Base-by-base conservation (phyloP, 192 early-diverging fungal genomes). In the Backusella tarrabulga region DNA sequence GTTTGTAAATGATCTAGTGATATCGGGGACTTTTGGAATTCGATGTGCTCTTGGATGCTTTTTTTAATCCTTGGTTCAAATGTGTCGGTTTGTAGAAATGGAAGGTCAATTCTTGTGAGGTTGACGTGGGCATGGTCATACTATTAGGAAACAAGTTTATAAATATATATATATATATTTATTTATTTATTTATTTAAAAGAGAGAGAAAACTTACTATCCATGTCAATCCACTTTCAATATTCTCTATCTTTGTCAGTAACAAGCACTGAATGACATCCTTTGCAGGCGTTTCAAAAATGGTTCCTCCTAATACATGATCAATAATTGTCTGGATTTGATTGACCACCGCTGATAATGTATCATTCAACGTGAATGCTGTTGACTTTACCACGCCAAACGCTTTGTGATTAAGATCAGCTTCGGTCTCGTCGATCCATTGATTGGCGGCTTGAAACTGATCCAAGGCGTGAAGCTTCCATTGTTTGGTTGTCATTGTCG, bases 151-250 rank as follows among this genome's bases (percentile, higher is more conserved):
- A 35, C 4, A 35, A 35, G 11, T 26, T 40, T 42, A 46, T 15
- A 12, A 71, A 40, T 12, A 38, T 17, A 11, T 29, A 29, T 29
- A 29, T 29, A 29, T 29, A 40, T n/a, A 19, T 70, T 0, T 41
- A 32, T 40, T 1, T 7, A 32, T 23, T 0, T 41, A 6, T n/a
- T 0, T 4, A 32, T 34, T 52, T 71, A 38, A 42, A 29, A 34
- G 15, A 19, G 0, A 8, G 0, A 26, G 50, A 23, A 23, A 14
- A 75, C 79, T 80, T 72, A 77, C 82, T 68, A 83, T 71, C 82
- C 82, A 83, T 66, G 60, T 73, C 9, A 83, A 23, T 17, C 79
- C 82, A 17, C 36, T 67, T 52, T 83, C 78, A 36, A 83, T 68
- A 35, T 72, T 74, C 26, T 75, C 67, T 15, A 83, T 67, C 50